phyloP scores from a whole-genome alignment of 2,329 filamentous ascomycete genomes.

The Microdochium paspali region DNA sequence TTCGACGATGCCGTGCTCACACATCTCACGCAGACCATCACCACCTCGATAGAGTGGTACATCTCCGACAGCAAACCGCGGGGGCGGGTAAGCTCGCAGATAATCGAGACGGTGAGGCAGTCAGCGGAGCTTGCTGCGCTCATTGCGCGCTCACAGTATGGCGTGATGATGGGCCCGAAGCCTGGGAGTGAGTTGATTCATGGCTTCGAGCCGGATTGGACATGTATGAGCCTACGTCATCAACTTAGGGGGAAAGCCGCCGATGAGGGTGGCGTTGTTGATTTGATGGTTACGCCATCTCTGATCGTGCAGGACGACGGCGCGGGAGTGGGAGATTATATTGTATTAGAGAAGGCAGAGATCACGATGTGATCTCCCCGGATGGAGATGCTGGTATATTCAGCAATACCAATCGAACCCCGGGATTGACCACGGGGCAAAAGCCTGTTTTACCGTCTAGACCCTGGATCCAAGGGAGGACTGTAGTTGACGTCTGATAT shows the following conservation, averaged over 20 bases:
- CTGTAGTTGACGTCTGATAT: no score
- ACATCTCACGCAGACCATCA: conserved; percentile 8
- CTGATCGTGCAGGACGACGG: conserved; percentile 13
- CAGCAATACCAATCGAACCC: no score
- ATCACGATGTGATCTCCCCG: conserved; percentile 14
- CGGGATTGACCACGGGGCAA: no score
- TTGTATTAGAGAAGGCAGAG: conserved; percentile 16
- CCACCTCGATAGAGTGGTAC: conserved; percentile 9
- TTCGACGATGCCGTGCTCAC: conserved; percentile 9
- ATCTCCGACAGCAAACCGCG: conserved; percentile 3
- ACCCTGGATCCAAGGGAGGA: no score
- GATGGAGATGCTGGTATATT: not conserved
- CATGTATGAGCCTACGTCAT: conserved; percentile 13
- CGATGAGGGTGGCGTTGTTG: conserved; percentile 10
- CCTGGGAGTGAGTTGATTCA: conserved; percentile 12
- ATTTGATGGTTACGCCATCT: conserved; percentile 17
- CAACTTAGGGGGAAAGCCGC: conserved; percentile 3
- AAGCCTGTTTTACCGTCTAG: no score
- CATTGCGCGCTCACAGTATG: conserved; percentile 10
- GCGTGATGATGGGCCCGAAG: conserved; percentile 14
- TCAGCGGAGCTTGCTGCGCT: conserved; percentile 11
- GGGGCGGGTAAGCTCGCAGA: conserved; percentile 3
- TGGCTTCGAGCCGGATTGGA: conserved; percentile 11
- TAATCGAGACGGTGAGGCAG: conserved; percentile 11
- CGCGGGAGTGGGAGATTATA: no score